Evolutionary conservation across 805 yeast genomes (phyloP), one percentile per base, ranked within the genome.

Genomic region (Kuraishia ogatae): DNA sequence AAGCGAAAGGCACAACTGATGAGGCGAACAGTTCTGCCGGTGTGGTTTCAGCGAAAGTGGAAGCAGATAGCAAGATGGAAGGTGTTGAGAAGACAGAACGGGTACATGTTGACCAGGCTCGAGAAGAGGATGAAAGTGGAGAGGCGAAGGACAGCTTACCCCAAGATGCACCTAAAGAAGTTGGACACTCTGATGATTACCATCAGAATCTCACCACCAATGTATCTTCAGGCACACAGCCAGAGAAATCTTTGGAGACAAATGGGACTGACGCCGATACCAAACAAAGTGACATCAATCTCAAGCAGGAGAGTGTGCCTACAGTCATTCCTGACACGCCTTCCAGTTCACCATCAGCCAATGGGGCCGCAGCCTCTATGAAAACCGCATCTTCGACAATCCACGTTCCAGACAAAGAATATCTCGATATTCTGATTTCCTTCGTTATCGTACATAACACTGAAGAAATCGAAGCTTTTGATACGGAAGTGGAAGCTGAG

Each of bases 401-500:
- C 17, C 43, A 17, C n/a, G 17, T 35, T 35, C 43, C 43, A 3
- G 43, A 35, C 13, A 23, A 39, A 49, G 48, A 39, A 50, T 49
- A 7, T n/a, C 39, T 21, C 17, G 82, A 81, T 55, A 61, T 80
- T 2, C 58, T 81, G 22, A 64, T 79, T 3, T 80, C 84, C 51
- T 78, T 75, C 57, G 58, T 80, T 8, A 66, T 82, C 70, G 65
- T 80, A 2, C 85, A 81, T 59, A 81, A 81, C 59, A 74, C 73
- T 51, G 66, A 66, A 4, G 84, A 80, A 54, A 67, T 80, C 39
- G 78, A 78, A 48, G 68, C 65, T 2, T 80, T 76, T 62, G 80
- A 80, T 54, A 66, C 62, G 53, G 57, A 61, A 56, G 71, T 61
- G 57, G 60, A 67, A 53, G 58, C 66, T 60, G 62, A 61, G 55